Conservation (phyloP, 2,329 filamentous ascomycete genomes). For the Ophiocordyceps australis region DNA sequence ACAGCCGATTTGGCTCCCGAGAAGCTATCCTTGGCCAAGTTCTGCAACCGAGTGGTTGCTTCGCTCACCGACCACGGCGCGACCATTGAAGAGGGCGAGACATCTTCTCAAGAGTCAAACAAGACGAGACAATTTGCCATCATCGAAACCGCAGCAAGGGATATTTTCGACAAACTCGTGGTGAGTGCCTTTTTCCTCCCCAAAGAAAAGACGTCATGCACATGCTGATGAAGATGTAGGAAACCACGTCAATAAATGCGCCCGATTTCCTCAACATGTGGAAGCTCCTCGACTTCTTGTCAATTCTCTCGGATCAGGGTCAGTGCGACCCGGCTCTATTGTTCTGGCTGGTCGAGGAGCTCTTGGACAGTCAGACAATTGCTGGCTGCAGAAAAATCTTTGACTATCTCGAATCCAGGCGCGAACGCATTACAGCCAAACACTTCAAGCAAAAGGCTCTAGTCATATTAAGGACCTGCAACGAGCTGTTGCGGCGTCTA, state of each 20-base stretch:
- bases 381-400: slow-evolving; percentile 82
- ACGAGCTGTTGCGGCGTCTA: slow-evolving; percentile 79
- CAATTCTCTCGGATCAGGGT: slow-evolving; percentile 69
- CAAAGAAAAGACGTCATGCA: not conserved
- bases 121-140: slow-evolving; percentile 42
- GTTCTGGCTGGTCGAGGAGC: slow-evolving; percentile 84
- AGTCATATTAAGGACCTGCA: slow-evolving; percentile 83
- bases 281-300: slow-evolving; percentile 88
- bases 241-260: slow-evolving; percentile 56
- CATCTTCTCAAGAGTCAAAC: slow-evolving; percentile 18
- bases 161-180: slow-evolving; percentile 62
- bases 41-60: slow-evolving; percentile 24
- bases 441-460: slow-evolving; percentile 72
- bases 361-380: slow-evolving; percentile 91
- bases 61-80: slow-evolving; percentile 11
- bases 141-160: slow-evolving; percentile 69
- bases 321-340: slow-evolving; percentile 62
- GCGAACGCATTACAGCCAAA: slow-evolving; percentile 69
- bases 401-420: slow-evolving; percentile 83
- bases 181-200: slow-evolving; percentile 29
- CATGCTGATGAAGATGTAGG: slow-evolving; percentile 25
- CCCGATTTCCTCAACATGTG: slow-evolving; percentile 70
- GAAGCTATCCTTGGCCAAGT: slow-evolving; percentile 42
- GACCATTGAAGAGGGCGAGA: slow-evolving; percentile 10
- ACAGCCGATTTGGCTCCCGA: slow-evolving; percentile 59